phyloP scores from a whole-genome alignment of 768 basidiomycete genomes.

The Serendipita vermifera region DNA sequence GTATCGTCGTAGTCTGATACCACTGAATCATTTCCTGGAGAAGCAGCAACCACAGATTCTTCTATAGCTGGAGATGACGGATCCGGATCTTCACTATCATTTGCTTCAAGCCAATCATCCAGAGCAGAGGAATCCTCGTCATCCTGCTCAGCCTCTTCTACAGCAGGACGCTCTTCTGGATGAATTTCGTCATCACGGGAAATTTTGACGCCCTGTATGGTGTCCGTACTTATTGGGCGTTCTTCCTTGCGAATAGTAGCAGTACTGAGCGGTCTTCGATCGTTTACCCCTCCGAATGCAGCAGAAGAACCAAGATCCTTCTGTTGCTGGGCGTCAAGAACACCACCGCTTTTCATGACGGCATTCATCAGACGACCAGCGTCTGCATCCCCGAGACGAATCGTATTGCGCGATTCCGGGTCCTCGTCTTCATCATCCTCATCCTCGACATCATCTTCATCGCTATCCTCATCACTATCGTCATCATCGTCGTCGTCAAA shows the following conservation, averaged over 20 bases:
- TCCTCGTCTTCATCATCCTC: not conserved
- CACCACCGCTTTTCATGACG: not conserved
- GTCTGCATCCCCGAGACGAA: not conserved
- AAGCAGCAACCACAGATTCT: not conserved
- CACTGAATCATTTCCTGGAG: not conserved
- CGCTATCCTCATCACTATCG: not conserved
- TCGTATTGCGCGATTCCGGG: not conserved
- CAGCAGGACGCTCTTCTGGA: too few species aligned
- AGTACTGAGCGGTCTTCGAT: too few species aligned
- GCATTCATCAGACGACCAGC: constrained; percentile 1
- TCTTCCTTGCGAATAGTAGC: too few species aligned
- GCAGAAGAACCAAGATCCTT: too few species aligned
- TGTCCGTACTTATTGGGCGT: too few species aligned
- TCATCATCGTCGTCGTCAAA: not conserved
- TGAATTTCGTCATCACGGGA: too few species aligned
- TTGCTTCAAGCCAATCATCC: constrained; percentile 11
- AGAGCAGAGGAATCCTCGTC: constrained; percentile 1
- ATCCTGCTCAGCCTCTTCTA: not conserved
- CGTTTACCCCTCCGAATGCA: too few species aligned
- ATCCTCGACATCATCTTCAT: not conserved
- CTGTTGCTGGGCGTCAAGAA: too few species aligned
- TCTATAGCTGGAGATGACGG: constrained; percentile 9
- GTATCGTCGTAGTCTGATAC: constrained; percentile 7
- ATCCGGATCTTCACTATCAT: not conserved
- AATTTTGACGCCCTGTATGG: too few species aligned